phyloP scores from a whole-genome alignment of 139 green algal genomes.

The Chlorella sp. region DNA sequence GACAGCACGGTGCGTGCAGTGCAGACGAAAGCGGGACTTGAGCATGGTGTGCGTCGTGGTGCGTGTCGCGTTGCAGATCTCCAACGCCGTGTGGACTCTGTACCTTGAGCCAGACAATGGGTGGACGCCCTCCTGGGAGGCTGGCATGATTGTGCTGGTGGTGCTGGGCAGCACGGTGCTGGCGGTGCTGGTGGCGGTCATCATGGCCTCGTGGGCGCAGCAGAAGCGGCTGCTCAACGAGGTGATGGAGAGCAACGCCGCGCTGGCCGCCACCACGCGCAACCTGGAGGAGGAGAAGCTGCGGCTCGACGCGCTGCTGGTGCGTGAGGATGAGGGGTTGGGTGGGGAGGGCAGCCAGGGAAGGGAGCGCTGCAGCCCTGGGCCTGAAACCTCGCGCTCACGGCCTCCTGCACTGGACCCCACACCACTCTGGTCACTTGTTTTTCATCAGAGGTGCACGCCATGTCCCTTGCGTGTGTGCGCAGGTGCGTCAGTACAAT shows the following conservation, averaged over 20 bases:
- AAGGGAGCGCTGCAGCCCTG: too few relatives aligned
- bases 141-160: constrained; percentile 16
- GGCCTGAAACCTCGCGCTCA: too few relatives aligned
- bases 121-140: not conserved
- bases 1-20: too few relatives aligned
- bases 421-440: too few relatives aligned
- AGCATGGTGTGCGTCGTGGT: too few relatives aligned
- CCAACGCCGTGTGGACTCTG: constrained; percentile 3
- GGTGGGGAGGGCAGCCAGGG: too few relatives aligned
- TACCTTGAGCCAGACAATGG: constrained; percentile 6
- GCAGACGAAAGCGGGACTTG: too few relatives aligned
- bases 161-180: constrained; percentile 16
- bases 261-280: constrained; percentile 15
- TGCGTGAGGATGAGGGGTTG: too few relatives aligned
- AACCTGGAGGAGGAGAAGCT: constrained; percentile 31
- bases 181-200: constrained; percentile 17
- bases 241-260: constrained; percentile 32
- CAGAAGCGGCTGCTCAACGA: constrained; percentile 27
- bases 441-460: too few relatives aligned
- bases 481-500: constrained; percentile 25
- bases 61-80: too few relatives aligned
- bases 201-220: constrained; percentile 24
- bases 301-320: constrained; percentile 24
- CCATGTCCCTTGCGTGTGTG: too few relatives aligned
- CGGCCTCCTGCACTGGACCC: too few relatives aligned